Conservation (phyloP, 208 protist species). For the Crithidia fasciculata region DNA sequence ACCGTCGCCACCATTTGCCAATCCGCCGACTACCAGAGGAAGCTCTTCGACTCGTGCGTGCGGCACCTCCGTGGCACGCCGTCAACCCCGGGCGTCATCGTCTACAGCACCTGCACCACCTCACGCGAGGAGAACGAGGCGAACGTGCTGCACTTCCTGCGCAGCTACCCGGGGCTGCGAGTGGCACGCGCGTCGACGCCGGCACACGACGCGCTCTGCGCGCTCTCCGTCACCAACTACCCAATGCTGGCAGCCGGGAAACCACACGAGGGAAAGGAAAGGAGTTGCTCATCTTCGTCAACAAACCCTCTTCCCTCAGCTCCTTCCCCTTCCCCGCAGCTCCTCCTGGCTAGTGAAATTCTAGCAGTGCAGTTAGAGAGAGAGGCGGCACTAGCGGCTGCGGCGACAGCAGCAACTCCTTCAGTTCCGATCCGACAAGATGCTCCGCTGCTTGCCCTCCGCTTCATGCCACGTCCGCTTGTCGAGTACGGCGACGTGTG, state of each 20-base stretch:
- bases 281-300: too few relatives aligned
- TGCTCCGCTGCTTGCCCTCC: constrained; percentile 47
- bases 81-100: constrained; percentile 35
- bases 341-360: constrained; percentile 41
- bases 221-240: constrained; percentile 19
- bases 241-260: neutral
- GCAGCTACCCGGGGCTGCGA: constrained; percentile 41
- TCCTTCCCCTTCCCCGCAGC: neutral
- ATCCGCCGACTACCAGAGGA: constrained; percentile 76
- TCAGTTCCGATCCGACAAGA: neutral
- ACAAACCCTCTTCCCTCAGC: too few relatives aligned
- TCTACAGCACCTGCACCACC: constrained; percentile 79
- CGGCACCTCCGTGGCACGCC: constrained; percentile 34
- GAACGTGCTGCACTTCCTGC: constrained; percentile 64
- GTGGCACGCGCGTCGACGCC: constrained; percentile 48
- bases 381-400: constrained; percentile 10
- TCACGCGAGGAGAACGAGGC: constrained; percentile 85
- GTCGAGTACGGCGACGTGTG: constrained; percentile 6
- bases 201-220: constrained; percentile 39
- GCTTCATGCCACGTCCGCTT: constrained; percentile 49
- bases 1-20: constrained; percentile 34
- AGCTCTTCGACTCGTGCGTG: constrained; percentile 69
- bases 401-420: too few relatives aligned
- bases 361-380: constrained; percentile 27
- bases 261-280: neutral